These are phyloP conservation scores for Trifolium repens DNA, from an alignment of 306 rosid species.

Conservation along the genomic window DNA sequence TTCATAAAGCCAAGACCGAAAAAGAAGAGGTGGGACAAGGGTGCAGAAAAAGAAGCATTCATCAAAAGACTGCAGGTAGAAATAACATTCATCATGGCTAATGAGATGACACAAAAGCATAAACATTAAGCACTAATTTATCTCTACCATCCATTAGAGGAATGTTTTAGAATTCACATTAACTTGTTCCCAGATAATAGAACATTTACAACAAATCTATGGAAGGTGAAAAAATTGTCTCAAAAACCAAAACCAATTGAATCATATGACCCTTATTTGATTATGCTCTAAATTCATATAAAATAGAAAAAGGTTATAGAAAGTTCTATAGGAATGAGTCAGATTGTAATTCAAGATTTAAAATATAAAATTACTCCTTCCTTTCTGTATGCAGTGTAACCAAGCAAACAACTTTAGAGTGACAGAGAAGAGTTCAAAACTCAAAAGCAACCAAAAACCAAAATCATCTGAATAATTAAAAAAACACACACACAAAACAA, in stretches of 20 bases:
- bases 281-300: constrained; percentile 5
- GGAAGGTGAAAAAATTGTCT: neutral
- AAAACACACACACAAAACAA: constrained; percentile 16
- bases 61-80: neutral
- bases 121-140: neutral
- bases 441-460: neutral
- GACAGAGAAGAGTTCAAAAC: constrained; percentile 9
- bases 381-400: constrained; percentile 5
- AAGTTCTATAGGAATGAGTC: neutral
- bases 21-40: neutral
- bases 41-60: neutral
- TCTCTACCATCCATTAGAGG: neutral
- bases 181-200: constrained; percentile 24
- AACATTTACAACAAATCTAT: neutral
- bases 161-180: constrained; percentile 11
- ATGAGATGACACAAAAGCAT: neutral
- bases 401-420: constrained; percentile 29
- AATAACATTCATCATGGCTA: neutral
- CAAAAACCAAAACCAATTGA: constrained; percentile 20
- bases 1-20: neutral
- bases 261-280: neutral
- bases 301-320: neutral
- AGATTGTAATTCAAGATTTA: neutral
- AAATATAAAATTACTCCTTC: neutral
- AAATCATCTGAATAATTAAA: constrained; percentile 18